Evolutionary conservation across 768 basidiomycete species (phyloP), one percentile per base, ranked within the genome.

Genomic region (Cantharellus cinnabarinus): DNA sequence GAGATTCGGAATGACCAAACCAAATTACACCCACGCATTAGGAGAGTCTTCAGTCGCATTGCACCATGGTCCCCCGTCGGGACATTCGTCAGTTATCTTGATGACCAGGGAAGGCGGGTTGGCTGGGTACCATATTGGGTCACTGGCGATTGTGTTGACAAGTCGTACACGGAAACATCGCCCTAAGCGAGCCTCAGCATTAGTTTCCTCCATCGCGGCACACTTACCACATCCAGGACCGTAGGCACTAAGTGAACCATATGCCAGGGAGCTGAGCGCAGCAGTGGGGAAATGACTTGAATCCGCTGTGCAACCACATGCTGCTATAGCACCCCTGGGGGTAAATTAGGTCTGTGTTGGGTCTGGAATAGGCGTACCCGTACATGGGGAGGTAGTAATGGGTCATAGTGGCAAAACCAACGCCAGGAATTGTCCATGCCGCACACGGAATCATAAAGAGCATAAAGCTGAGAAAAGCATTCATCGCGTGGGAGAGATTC

Each of bases 91-190:
- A 2, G 83, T 88, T 48, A 90, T 70, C 69, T 90, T 90, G 56
- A 89, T 71, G 34, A 65, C 52, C 20, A 62, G 51, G 4, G 59
- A 61, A 5, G 58, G 38, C 5, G 59, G 60, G 2, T 51, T 29
- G 3, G 7, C 5, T 2, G 85, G 85, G 64, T 77, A 77, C 68
- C 84, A 90, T 0, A 79, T 83, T 4, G 86, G 86, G 48, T 75
- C 71, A 0, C 80, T 73, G 20, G 74, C 71, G 64, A 82, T 80
- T 3, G 85, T 79, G 64, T 85, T 79, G 50, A 85, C 64, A 35
- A 89, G 73, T 0, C 84, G 83, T 60, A 89, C 69, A 56, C 81
- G 80, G 69, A 89, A 89, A 74, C 87, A 89, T 58, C 74, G 76
- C 37, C 87, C 87, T 54, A 10, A 29, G 37, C 15, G n/a, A 35